Conservation (phyloP, 176 grass and related monocot species). For the Oryza coarctata region DNA sequence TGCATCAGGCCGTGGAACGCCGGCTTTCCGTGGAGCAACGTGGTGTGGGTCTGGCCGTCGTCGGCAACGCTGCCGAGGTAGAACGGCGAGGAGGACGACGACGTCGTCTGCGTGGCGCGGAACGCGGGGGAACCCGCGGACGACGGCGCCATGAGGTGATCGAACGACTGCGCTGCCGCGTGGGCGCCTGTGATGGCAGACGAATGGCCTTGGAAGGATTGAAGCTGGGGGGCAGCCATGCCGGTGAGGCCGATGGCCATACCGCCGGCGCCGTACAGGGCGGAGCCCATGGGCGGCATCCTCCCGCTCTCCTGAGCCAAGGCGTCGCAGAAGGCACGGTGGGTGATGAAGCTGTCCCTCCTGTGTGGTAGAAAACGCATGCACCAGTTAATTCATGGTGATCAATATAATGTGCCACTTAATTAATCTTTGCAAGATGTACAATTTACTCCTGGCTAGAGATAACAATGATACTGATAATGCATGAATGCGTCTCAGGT, state of each 20-base stretch:
- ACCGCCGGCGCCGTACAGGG: constrained; percentile 42
- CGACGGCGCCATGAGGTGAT: constrained; percentile 35
- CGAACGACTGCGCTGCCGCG: constrained; percentile 47
- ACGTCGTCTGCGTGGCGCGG: constrained; percentile 17
- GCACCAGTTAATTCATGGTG: not conserved
- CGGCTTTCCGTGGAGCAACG: constrained; percentile 58
- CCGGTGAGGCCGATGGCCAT: constrained; percentile 56
- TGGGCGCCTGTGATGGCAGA: constrained; percentile 30
- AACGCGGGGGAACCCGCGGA: constrained; percentile 25
- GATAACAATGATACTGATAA: too few species aligned
- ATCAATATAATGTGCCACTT: too few species aligned
- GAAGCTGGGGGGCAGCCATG: constrained; percentile 32
- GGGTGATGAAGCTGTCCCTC: constrained; percentile 95
- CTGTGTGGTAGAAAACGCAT: constrained; percentile 22
- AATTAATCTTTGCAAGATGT: too few species aligned
- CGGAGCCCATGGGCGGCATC: constrained; percentile 39
- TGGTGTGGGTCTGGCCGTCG: constrained; percentile 29
- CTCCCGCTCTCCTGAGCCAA: constrained; percentile 78
- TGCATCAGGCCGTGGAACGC: constrained; percentile 76
- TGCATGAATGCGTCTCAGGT: too few species aligned
- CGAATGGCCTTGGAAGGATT: constrained; percentile 39
- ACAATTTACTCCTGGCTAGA: too few species aligned
- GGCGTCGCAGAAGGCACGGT: constrained; percentile 85
- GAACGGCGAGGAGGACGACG: constrained; percentile 41
- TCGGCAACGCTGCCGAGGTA: constrained; percentile 49